Evolutionary conservation across 495 filamentous ascomycete species (phyloP).

Genomic region (Penicillium crystallinum): DNA sequence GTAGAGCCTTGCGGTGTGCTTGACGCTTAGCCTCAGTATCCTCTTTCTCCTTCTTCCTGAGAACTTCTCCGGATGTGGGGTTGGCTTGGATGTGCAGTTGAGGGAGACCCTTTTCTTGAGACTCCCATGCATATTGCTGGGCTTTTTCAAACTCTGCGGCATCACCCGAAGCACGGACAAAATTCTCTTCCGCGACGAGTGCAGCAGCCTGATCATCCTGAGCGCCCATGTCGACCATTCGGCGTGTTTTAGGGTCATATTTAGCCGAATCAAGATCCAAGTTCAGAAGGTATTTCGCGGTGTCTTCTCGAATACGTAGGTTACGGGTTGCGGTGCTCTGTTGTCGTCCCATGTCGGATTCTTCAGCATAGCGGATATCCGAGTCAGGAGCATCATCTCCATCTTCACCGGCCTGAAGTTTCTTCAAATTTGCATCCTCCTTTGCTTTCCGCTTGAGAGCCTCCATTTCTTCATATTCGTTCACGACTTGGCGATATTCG

Average conservation of each 20-base stretch:
- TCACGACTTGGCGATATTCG: constrained; percentile 78
- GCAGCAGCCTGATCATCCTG: constrained; percentile 77
- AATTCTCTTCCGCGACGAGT: constrained; percentile 91
- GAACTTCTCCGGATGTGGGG: constrained; percentile 83
- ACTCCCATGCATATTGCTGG: constrained; percentile 89
- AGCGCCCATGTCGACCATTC: constrained; percentile 86
- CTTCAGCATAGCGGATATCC: constrained; percentile 83
- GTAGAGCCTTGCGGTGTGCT: constrained; percentile 62
- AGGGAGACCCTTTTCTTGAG: constrained; percentile 71
- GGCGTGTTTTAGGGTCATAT: constrained; percentile 95
- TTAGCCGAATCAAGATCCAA: constrained; percentile 94
- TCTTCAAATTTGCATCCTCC: constrained; percentile 37
- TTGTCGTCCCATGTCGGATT: constrained; percentile 92
- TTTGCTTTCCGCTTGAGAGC: constrained; percentile 61
- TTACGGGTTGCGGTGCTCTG: constrained; percentile 88
- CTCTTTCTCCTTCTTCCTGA: constrained; percentile 69
- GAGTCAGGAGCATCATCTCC: constrained; percentile 53
- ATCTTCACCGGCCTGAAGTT: constrained; percentile 46
- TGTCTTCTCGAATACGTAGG: constrained; percentile 89
- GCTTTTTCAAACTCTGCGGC: constrained; percentile 92
- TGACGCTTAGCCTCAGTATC: constrained; percentile 64
- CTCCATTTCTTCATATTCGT: constrained; percentile 84
- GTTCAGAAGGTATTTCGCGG: constrained; percentile 95
- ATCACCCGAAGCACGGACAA: constrained; percentile 84
- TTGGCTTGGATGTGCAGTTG: constrained; percentile 91